phyloP scores from a whole-genome alignment of 768 basidiomycete species.

The Pulveroboletus sp. region DNA sequence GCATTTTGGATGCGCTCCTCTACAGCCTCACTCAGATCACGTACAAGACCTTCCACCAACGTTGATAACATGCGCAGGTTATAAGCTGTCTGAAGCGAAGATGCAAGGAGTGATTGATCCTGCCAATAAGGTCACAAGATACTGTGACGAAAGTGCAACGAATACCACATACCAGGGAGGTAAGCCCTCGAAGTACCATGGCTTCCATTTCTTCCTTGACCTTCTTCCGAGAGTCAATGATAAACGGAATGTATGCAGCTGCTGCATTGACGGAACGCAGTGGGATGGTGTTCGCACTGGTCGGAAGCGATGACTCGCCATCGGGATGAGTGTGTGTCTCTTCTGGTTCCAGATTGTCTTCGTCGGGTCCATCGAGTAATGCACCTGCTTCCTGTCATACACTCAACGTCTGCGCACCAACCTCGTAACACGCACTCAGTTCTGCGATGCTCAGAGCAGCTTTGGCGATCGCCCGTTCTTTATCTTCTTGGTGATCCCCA shows the following conservation, averaged over 20 bases:
- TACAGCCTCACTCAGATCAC: constrained; percentile 77
- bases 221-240: constrained; percentile 64
- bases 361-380: constrained; percentile 44
- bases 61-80: constrained; percentile 83
- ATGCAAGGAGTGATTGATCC: constrained; percentile 89
- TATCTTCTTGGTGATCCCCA: constrained; percentile 61
- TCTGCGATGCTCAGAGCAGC: constrained; percentile 95
- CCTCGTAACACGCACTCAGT: constrained; percentile 53
- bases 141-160: background rate
- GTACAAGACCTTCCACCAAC: constrained; percentile 73
- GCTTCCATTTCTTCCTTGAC: constrained; percentile 86
- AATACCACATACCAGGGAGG: constrained; percentile 55
- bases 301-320: constrained; percentile 12
- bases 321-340: background rate
- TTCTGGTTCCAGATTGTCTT: background rate
- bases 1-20: constrained; percentile 74
- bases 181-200: constrained; percentile 80
- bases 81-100: constrained; percentile 92
- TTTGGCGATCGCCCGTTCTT: constrained; percentile 84
- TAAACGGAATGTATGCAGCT: constrained; percentile 59
- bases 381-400: constrained; percentile 35
- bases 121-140: constrained; percentile 26
- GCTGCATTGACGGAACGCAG: constrained; percentile 74
- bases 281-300: constrained; percentile 38
- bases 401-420: background rate